phyloP scores from a whole-genome alignment of 2,329 filamentous ascomycete species.

The Ploettnerulaceae sp. region DNA sequence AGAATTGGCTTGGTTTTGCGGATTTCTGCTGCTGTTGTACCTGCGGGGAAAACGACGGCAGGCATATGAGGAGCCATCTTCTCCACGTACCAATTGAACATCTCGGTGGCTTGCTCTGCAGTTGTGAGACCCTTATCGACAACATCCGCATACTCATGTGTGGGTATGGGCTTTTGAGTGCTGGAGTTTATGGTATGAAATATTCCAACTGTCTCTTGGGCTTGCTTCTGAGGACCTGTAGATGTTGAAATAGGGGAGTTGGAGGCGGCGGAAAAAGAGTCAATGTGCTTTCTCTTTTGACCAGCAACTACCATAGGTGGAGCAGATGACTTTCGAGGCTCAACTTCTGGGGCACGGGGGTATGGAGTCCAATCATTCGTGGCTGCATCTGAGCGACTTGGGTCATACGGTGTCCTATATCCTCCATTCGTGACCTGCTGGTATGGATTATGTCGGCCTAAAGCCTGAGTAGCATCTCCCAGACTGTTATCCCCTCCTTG shows the following conservation, averaged over 20 bases:
- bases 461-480: neutral
- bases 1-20: conserved; percentile 57
- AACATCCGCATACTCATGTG: conserved; percentile 37
- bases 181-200: neutral
- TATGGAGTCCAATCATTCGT: conserved; percentile 28
- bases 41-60: conserved; percentile 53
- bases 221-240: neutral
- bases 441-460: conserved; percentile 26
- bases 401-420: conserved; percentile 24
- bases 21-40: conserved; percentile 50
- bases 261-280: conserved; percentile 22
- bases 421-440: conserved; percentile 34
- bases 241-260: conserved; percentile 4
- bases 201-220: conserved; percentile 5
- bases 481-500: neutral
- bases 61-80: conserved; percentile 59
- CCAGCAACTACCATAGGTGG: conserved; percentile 34
- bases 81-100: conserved; percentile 55
- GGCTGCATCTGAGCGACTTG: conserved; percentile 20
- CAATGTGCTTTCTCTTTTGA: conserved; percentile 33
- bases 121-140: conserved; percentile 57
- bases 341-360: conserved; percentile 26
- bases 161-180: conserved; percentile 11
- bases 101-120: conserved; percentile 47
- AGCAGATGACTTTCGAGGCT: conserved; percentile 21